These are phyloP conservation scores for Cryptococcus sp. DNA, from an alignment of 1,284 basidiomycete species.

Conservation along the genomic window DNA sequence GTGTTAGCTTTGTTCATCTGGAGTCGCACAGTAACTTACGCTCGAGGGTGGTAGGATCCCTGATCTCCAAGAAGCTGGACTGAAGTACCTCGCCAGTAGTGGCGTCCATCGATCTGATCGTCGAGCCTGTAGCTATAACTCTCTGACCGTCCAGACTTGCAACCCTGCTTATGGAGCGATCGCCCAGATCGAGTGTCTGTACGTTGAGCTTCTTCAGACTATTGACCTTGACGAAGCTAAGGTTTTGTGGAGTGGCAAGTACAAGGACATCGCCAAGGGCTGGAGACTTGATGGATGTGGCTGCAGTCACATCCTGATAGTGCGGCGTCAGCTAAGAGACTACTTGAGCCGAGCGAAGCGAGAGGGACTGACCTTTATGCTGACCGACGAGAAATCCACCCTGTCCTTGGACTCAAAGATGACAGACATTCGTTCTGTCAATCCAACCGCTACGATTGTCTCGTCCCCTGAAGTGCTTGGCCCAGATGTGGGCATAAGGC, in stretches of 20 bases:
- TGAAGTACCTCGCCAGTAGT: constrained; percentile 60
- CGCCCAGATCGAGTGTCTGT: constrained; percentile 69
- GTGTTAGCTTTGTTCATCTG: background rate
- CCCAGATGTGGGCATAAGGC: constrained; percentile 12
- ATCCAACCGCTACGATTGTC: constrained; percentile 33
- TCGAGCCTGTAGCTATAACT: constrained; percentile 66
- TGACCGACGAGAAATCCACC: constrained; percentile 68
- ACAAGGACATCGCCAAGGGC: constrained; percentile 61
- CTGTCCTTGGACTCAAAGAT: constrained; percentile 66
- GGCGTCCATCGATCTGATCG: constrained; percentile 59
- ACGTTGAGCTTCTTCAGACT: constrained; percentile 79
- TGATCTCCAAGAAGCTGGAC: constrained; percentile 64
- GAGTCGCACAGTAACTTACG: constrained; percentile 56
- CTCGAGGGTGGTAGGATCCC: constrained; percentile 67
- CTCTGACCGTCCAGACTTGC: constrained; percentile 61
- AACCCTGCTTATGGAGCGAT: constrained; percentile 67
- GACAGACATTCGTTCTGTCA: constrained; percentile 47
- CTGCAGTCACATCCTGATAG: constrained; percentile 64
- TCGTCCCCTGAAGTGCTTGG: constrained; percentile 27
- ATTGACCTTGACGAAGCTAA: constrained; percentile 67
- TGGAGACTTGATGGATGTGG: constrained; percentile 58
- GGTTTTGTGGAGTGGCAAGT: constrained; percentile 60
- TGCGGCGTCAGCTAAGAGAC: background rate
- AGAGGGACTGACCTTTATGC: constrained; percentile 62
- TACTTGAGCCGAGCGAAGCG: too few relatives aligned